Conservation (phyloP, 306 rosid genomes). For the Vigna angularis region DNA sequence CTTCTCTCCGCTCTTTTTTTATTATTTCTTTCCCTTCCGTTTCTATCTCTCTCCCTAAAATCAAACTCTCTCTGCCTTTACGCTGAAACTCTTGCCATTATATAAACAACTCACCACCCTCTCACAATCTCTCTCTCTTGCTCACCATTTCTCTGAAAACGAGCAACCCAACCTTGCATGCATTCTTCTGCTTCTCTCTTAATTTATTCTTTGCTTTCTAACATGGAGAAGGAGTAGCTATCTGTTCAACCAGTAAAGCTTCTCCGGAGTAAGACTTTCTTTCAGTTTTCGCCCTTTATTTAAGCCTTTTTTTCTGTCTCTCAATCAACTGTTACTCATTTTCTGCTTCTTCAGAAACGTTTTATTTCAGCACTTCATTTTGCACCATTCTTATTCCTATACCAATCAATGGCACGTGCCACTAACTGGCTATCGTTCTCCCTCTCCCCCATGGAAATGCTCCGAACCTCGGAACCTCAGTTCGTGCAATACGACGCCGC, state of each 20-base stretch:
- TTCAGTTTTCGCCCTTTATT: background rate
- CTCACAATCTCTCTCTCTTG: constrained; percentile 18
- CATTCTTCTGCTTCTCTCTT: constrained; percentile 32
- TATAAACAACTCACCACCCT: constrained; percentile 44
- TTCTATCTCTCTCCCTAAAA: constrained; percentile 27
- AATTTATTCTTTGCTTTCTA: background rate
- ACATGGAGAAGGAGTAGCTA: constrained; percentile 7
- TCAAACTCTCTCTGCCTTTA: constrained; percentile 49
- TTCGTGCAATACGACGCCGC: constrained; percentile 63
- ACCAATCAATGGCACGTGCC: constrained; percentile 66
- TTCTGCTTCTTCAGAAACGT: background rate
- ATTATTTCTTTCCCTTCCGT: background rate
- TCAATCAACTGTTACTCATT: background rate
- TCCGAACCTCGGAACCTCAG: constrained; percentile 68
- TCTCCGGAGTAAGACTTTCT: background rate
- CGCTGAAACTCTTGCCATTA: constrained; percentile 62
- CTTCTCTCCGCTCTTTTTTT: constrained; percentile 40
- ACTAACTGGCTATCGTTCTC: constrained; percentile 93
- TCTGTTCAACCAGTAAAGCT: constrained; percentile 7
- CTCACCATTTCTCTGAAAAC: background rate
- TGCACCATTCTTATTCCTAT: background rate
- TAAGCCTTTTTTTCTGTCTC: background rate
- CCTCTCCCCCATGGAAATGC: constrained; percentile 86
- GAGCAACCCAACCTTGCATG: constrained; percentile 56
- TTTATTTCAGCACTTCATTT: background rate